Conservation (phyloP, 2,329 filamentous ascomycete genomes). For the Tolypocladium capitatum region DNA sequence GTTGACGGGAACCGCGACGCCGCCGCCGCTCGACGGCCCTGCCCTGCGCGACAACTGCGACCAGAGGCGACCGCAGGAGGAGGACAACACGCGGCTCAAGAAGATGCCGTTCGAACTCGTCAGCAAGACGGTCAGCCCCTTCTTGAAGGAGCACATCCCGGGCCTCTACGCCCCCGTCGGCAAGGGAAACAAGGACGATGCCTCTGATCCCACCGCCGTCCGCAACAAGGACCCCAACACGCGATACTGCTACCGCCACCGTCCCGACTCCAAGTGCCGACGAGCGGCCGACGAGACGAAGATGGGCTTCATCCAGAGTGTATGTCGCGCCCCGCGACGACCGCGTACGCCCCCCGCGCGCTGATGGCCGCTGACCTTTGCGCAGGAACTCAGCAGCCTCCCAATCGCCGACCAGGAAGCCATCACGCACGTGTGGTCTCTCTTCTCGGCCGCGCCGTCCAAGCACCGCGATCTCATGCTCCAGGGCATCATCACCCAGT, state of each 20-base stretch:
- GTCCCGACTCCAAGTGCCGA: constrained; percentile 86
- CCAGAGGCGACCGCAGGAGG: constrained; percentile 34
- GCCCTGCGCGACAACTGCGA: constrained; percentile 34
- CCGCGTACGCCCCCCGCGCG: background rate
- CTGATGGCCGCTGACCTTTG: constrained; percentile 1
- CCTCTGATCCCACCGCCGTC: constrained; percentile 8
- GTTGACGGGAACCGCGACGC: background rate
- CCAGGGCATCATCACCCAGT: constrained; percentile 89
- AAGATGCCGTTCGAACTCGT: constrained; percentile 55
- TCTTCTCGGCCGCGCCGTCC: constrained; percentile 88
- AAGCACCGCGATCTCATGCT: constrained; percentile 95
- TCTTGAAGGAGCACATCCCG: constrained; percentile 83
- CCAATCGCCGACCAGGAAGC: constrained; percentile 81
- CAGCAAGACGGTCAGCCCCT: constrained; percentile 70
- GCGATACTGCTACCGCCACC: constrained; percentile 90
- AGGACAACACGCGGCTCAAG: constrained; percentile 33
- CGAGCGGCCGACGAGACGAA: constrained; percentile 87
- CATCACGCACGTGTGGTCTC: constrained; percentile 93
- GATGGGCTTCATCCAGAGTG: constrained; percentile 87
- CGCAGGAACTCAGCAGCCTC: constrained; percentile 66
- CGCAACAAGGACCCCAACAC: constrained; percentile 53
- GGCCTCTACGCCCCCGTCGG: constrained; percentile 73
- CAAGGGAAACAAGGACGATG: constrained; percentile 29
- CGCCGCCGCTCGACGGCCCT: background rate
- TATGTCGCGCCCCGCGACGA: constrained; percentile 28